A percentile compares a stretch with the other conserved stretches of the same genome.
These are phyloP conservation scores for Wallacemonas sp. DNA, from an alignment of 208 protist genomes.

Conservation along the genomic window DNA sequence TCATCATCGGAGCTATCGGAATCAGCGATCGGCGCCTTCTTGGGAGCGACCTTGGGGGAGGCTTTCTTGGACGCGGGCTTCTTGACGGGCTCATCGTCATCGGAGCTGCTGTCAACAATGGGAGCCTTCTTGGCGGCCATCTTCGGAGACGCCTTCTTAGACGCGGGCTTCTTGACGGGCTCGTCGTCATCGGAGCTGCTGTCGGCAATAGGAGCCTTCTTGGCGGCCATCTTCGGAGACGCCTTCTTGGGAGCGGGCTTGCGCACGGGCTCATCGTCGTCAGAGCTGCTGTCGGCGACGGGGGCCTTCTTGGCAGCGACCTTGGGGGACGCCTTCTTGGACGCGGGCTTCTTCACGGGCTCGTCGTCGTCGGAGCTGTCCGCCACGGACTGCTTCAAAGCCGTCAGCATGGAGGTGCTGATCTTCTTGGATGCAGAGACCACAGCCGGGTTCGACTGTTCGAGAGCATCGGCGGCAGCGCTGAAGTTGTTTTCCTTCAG, in stretches of 20 bases:
- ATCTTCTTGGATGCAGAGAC: conserved; percentile 52
- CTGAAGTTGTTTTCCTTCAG: conserved; percentile 70
- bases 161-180: conserved; percentile 39
- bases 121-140: conserved; percentile 38
- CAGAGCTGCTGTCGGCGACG: conserved; percentile 22
- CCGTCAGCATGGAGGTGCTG: conserved; percentile 50
- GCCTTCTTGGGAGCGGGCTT: conserved; percentile 33
- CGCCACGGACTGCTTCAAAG: conserved; percentile 22
- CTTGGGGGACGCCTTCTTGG: conserved; percentile 53
- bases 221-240: conserved; percentile 19
- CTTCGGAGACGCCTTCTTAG: conserved; percentile 28
- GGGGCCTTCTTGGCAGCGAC: conserved; percentile 44
- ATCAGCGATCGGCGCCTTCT: conserved; percentile 33
- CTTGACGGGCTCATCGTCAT: conserved; percentile 64
- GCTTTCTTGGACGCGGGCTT: conserved; percentile 32
- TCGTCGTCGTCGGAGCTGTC: conserved; percentile 37
- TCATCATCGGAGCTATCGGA: conserved; percentile 45
- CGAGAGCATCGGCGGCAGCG: conserved; percentile 66
- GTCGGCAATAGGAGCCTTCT: conserved; percentile 32
- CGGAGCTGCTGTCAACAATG: conserved; percentile 30
- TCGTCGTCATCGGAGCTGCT: conserved; percentile 61
- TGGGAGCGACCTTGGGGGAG: conserved; percentile 9
- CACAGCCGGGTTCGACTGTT: conserved; percentile 66
- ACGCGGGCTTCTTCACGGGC: conserved; percentile 55
- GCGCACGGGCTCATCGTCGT: conserved; percentile 24